Conservation (phyloP, 345 rosid species). For the Acer campestre region DNA sequence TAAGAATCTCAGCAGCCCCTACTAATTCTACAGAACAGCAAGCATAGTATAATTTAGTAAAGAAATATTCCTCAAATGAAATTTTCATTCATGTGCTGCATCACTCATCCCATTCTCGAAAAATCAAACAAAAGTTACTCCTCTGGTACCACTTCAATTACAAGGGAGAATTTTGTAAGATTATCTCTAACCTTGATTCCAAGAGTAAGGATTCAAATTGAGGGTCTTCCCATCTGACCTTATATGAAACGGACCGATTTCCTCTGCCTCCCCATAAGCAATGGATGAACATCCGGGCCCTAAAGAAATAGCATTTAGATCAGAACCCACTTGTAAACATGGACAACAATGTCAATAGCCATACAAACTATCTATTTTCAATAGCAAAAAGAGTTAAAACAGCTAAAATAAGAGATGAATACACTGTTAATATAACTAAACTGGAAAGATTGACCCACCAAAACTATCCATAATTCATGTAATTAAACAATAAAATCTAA, state of each 20-base stretch:
- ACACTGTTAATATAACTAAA: background rate
- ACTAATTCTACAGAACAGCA: background rate
- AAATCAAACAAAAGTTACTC: background rate
- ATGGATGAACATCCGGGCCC: constrained; percentile 98
- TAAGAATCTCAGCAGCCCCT: background rate
- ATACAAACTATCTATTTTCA: background rate
- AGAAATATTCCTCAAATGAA: background rate
- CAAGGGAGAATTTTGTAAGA: background rate
- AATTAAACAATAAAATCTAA: background rate
- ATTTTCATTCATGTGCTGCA: background rate
- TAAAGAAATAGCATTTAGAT: constrained; percentile 23
- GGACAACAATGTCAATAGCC: constrained; percentile 6
- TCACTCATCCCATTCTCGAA: background rate
- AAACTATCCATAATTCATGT: background rate
- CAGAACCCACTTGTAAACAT: constrained; percentile 12
- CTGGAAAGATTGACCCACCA: background rate
- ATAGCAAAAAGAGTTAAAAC: no score
- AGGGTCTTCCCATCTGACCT: constrained; percentile 73
- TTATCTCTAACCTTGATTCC: constrained; percentile 77
- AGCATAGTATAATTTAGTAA: no score
- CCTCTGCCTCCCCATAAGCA: constrained; percentile 89
- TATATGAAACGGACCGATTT: constrained; percentile 91
- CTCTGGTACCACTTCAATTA: background rate
- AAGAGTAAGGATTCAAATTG: constrained; percentile 79
- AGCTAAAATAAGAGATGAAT: background rate